phyloP scores from a whole-genome alignment of 1,284 basidiomycete genomes.

The Paramarasmius palmivorus region DNA sequence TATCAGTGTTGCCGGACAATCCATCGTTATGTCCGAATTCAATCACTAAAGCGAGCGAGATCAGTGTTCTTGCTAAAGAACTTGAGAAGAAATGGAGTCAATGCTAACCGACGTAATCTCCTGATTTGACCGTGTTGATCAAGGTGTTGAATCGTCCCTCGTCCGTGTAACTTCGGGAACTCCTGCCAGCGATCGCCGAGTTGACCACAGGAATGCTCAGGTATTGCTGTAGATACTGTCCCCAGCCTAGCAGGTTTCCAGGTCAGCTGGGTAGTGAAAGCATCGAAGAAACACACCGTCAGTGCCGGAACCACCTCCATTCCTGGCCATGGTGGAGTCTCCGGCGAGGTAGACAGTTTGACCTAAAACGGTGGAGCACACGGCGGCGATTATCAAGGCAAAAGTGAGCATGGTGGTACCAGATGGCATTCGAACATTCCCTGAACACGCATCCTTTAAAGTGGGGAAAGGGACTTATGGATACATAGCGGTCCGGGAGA shows the following conservation, averaged over 20 bases:
- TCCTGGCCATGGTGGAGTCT: constrained; percentile 32
- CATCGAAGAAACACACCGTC: constrained; percentile 10
- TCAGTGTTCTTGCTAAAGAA: too few relatives aligned
- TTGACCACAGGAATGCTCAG: constrained; percentile 44
- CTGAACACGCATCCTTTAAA: too few relatives aligned
- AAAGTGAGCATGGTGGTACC: too few relatives aligned
- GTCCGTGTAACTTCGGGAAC: constrained; percentile 46
- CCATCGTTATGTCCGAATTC: constrained; percentile 34
- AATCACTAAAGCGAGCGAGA: constrained; percentile 12
- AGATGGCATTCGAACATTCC: too few relatives aligned
- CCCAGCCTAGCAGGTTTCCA: constrained; percentile 37
- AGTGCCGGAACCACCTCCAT: constrained; percentile 32
- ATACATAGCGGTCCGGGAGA: too few relatives aligned
- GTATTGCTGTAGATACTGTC: constrained; percentile 41
- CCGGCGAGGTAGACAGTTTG: constrained; percentile 11
- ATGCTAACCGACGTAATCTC: constrained; percentile 36
- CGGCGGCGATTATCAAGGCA: not conserved
- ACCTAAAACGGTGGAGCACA: not conserved
- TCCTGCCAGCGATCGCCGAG: constrained; percentile 44
- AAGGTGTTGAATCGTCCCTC: constrained; percentile 44
- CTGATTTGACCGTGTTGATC: constrained; percentile 34
- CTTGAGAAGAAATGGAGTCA: not conserved
- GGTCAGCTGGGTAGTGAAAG: not conserved
- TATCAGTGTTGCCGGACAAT: constrained; percentile 28
- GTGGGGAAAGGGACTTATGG: too few relatives aligned